Base-by-base conservation (phyloP, 2,329 filamentous ascomycete genomes). In the Macrophomina phaseolina region DNA sequence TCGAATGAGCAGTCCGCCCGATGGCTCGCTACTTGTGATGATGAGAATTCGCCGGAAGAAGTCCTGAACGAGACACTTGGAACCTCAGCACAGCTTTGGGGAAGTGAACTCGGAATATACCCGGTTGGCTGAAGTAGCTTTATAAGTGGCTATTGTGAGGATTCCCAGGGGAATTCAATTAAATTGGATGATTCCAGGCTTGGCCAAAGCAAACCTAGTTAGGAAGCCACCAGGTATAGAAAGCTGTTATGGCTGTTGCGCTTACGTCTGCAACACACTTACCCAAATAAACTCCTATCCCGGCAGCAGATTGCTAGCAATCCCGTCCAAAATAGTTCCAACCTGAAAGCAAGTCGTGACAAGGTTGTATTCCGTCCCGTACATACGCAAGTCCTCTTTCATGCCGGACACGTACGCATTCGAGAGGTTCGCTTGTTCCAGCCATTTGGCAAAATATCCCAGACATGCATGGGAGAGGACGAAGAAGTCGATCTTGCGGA, bases 351-450 rank as follows among this genome's bases (percentile, higher is more conserved):
- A 66, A 3, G 53, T 66, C 16, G 23, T 66, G 5, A 42, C 52
- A 9, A 48, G 42, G 63, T 74, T 73, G 66, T 70, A 72, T 16
- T 74, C 64, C 32, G 70, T 55, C 16, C 52, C 52, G 16, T 55
- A 55, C 52, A 55, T 40, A n/a, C 16, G 32, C 34, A 74, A 69
- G 16, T 73, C 72, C 36, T 74, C 72, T n/a, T 74, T 73, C 72
- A 74, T 74, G 18, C 72, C 72, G 8, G 71, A 73, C 12, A 73
- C 71, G 36, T 72, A 73, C 6, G 72, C 72, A 51, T 72, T 73
- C 23, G 69, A 71, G 30, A 73, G 69, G 23, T 73, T 73, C 14
- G 65, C 40, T 3, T 70, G 69, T 30, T 74, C 71, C 30, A 74
- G 70, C 62, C 68, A 71, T 61, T 74, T 74, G 23, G 67, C 42